phyloP scores from a whole-genome alignment of 2,329 filamentous ascomycete genomes.

The Ophiostoma perfectum region DNA sequence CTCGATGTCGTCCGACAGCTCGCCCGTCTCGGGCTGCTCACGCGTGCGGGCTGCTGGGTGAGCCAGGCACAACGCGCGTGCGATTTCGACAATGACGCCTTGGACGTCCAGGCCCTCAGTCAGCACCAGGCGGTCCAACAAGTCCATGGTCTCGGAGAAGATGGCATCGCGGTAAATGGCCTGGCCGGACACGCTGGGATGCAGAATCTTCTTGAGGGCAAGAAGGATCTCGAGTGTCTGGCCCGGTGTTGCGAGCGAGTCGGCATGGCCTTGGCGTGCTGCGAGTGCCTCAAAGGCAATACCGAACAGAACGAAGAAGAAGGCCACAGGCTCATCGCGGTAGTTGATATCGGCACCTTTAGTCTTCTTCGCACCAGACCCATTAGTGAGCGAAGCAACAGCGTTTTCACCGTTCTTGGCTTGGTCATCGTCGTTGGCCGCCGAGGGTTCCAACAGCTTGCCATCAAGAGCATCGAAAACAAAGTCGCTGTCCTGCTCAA shows the following conservation, averaged over 20 bases:
- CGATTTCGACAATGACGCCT: conserved; percentile 88
- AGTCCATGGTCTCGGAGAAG: conserved; percentile 95
- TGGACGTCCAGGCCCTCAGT: conserved; percentile 89
- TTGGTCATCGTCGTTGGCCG: neutral
- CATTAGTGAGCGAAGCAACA: neutral
- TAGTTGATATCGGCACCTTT: conserved; percentile 77
- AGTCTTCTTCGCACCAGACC: conserved; percentile 41
- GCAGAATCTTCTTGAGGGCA: conserved; percentile 89
- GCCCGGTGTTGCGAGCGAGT: conserved; percentile 64
- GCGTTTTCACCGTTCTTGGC: conserved; percentile 9
- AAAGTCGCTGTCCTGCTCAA: conserved; percentile 95
- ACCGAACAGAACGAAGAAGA: conserved; percentile 97
- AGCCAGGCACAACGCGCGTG: conserved; percentile 78
- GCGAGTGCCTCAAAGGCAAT: conserved; percentile 94
- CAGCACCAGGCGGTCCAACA: conserved; percentile 84
- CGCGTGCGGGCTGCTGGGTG: conserved; percentile 80
- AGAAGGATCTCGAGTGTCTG: conserved; percentile 79
- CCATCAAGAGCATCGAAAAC: conserved; percentile 96
- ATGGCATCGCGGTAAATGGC: conserved; percentile 95
- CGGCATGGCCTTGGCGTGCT: conserved; percentile 62
- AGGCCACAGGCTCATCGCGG: conserved; percentile 92
- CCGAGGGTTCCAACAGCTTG: conserved; percentile 50
- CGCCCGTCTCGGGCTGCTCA: conserved; percentile 61
- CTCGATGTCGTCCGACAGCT: conserved; percentile 93
- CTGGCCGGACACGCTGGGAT: conserved; percentile 89